Percentiles rank a stretch among this genome's conserved stretches.
These are phyloP conservation scores for Neurospora terricola DNA, from an alignment of 495 filamentous ascomycete species.

Conservation along the genomic window DNA sequence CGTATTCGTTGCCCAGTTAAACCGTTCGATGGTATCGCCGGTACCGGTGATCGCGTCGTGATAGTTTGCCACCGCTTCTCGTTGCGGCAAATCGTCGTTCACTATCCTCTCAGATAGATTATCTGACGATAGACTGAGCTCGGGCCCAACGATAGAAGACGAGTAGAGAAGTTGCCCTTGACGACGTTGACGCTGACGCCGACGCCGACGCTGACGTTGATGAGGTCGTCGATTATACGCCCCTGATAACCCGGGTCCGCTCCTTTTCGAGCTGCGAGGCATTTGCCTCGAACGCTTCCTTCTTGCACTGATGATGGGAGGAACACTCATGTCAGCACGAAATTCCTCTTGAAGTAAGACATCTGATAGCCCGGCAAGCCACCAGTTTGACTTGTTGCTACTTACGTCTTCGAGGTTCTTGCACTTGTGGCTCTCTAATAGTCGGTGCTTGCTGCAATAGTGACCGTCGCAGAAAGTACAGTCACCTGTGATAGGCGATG, in stretches of 20 bases:
- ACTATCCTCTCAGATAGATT: not conserved
- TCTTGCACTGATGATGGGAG: slow-evolving; percentile 61
- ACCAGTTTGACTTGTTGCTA: slow-evolving; percentile 31
- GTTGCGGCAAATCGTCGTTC: not conserved
- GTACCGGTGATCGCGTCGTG: not conserved
- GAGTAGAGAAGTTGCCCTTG: not conserved
- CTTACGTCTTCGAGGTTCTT: slow-evolving; percentile 79
- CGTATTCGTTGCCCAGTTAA: not conserved
- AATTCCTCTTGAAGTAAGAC: slow-evolving; percentile 23
- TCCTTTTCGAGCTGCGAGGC: slow-evolving; percentile 84
- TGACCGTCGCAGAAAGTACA: slow-evolving; percentile 90
- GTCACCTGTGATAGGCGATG: slow-evolving; percentile 89
- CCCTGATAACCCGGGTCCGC: slow-evolving; percentile 55
- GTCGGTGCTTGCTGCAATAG: slow-evolving; percentile 87
- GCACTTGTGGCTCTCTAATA: slow-evolving; percentile 90
- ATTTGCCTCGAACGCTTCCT: slow-evolving; percentile 86
- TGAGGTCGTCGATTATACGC: slow-evolving; percentile 23
- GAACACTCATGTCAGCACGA: slow-evolving; percentile 18
- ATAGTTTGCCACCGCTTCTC: not conserved
- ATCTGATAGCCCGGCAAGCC: slow-evolving; percentile 37
- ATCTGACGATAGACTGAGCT: not conserved
- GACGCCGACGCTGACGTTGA: not conserved
- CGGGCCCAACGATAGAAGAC: not conserved
- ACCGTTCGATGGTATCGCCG: not conserved
- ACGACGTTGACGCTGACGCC: not conserved